Base-by-base conservation (phyloP, 2,329 filamentous ascomycete genomes). In the Colletotrichum horii region DNA sequence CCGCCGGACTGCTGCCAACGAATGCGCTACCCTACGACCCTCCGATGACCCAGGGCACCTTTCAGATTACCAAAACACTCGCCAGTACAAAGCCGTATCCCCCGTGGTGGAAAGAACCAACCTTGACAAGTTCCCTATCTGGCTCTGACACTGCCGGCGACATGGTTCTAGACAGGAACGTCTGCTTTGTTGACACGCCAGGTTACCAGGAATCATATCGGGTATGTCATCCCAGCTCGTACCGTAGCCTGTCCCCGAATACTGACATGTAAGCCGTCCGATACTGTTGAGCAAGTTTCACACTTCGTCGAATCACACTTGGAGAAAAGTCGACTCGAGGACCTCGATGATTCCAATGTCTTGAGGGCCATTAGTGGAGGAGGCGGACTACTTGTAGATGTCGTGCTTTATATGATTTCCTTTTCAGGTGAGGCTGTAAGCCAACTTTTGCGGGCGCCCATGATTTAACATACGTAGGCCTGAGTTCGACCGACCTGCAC, bases 161-260 rank as follows among this genome's bases (percentile, higher is more conserved):
- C 77, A 90, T 92, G 26, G 91, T 98, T 52, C 87, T 98, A 61
- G 96, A 98, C 82, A 91, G 96, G 34, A 99, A 99, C 81, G 85
- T 99, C 7, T 98, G 95, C 83, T 98, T 99, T 82, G 93, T 98
- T 74, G 96, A 98, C 85, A 96, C 94, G 3, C 92, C 94, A 14
- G 93, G 93, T 15, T 92, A 91, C 83, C 86, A 88, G 55, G 85
- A 82, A 78, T 88, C 88, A 61, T 87, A 86, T 61, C 90, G 89
- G 48, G 89, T 92, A 84, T 76, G 90, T 83, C 62, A 30, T 56
- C 14, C 30, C 58, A 14, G 26, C 34, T 56, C 56, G 56, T 15
- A 81, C n/a, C 6, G n/a, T 43, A n/a, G 24, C 26, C 16, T 26
- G 61, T 64, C 8, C 19, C 16, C 12, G 24, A 32, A 60, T 26